A percentile compares a stretch with the other conserved stretches of the same genome.
Evolutionary conservation across 345 rosid genomes (phyloP).

Genomic region (Anastatica hierochuntica): DNA sequence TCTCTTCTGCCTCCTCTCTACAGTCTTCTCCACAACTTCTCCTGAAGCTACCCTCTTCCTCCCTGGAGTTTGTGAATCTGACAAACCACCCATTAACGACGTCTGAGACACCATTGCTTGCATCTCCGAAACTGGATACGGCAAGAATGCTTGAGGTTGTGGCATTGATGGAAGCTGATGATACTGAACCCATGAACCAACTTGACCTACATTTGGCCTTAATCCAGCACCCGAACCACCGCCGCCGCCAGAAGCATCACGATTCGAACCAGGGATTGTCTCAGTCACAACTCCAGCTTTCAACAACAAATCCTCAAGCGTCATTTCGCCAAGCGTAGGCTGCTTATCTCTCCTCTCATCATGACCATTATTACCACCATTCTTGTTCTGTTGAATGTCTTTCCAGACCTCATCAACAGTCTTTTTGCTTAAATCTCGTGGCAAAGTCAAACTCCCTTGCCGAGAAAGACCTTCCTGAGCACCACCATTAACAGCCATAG

Average conservation of each 20-base stretch:
- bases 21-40: conserved; percentile 61
- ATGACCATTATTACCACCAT: conserved; percentile 31
- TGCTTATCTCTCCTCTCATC: conserved; percentile 61
- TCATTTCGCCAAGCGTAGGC: conserved; percentile 86
- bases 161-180: conserved; percentile 59
- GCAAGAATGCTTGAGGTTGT: conserved; percentile 59
- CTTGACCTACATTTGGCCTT: conserved; percentile 45
- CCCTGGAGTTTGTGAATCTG: conserved; percentile 67
- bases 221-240: conserved; percentile 36
- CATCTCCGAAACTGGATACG: conserved; percentile 57
- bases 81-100: conserved; percentile 64
- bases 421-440: conserved; percentile 69
- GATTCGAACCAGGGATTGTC: conserved; percentile 33
- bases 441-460: conserved; percentile 65
- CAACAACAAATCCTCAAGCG: conserved; percentile 90
- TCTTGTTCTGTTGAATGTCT: conserved; percentile 77
- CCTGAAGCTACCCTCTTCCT: conserved; percentile 71
- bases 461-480: conserved; percentile 39
- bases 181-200: conserved; percentile 82
- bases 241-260: conserved; percentile 29
- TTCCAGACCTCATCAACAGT: conserved; percentile 98
- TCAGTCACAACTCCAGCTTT: conserved; percentile 93
- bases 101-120: conserved; percentile 49
- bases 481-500: conserved; percentile 22
- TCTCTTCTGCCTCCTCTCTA: conserved; percentile 90